phyloP scores from a whole-genome alignment of 768 basidiomycete genomes.

The Auricularia sp. region DNA sequence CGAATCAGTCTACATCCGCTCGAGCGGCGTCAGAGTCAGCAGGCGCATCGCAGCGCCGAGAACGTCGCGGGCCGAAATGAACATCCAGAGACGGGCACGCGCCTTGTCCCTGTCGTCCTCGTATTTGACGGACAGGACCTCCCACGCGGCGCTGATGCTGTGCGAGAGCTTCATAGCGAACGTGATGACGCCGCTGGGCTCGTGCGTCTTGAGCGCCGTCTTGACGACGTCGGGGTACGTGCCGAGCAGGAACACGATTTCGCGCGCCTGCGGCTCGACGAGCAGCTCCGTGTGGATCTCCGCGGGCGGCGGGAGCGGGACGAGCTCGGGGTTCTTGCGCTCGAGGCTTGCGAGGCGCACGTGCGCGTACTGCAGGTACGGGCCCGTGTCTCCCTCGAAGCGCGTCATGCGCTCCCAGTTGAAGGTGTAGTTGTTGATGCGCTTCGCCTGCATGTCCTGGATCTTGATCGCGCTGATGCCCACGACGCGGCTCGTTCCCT shows the following conservation, averaged over 20 bases:
- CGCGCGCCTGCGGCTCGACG: conserved; percentile 64
- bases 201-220: conserved; percentile 71
- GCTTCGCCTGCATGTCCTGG: conserved; percentile 91
- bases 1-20: conserved; percentile 59
- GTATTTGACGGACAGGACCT: conserved; percentile 76
- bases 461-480: conserved; percentile 96
- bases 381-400: conserved; percentile 89
- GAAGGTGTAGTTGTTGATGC: conserved; percentile 93
- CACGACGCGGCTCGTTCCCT: conserved; percentile 64
- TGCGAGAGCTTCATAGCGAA: conserved; percentile 82
- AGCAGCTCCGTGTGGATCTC: conserved; percentile 62
- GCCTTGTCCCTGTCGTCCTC: conserved; percentile 69
- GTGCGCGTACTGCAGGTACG: conserved; percentile 94
- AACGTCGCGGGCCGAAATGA: conserved; percentile 83
- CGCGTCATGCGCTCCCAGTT: conserved; percentile 91
- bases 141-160: conserved; percentile 88
- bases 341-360: conserved; percentile 84
- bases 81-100: conserved; percentile 78
- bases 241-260: conserved; percentile 78
- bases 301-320: conserved; percentile 62
- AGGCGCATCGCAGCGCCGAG: conserved; percentile 76
- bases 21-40: conserved; percentile 79
- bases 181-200: conserved; percentile 86
- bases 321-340: conserved; percentile 82
- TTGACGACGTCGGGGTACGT: conserved; percentile 88